phyloP scores from a whole-genome alignment of 106 monocot species.

The Agapanthus africanus region DNA sequence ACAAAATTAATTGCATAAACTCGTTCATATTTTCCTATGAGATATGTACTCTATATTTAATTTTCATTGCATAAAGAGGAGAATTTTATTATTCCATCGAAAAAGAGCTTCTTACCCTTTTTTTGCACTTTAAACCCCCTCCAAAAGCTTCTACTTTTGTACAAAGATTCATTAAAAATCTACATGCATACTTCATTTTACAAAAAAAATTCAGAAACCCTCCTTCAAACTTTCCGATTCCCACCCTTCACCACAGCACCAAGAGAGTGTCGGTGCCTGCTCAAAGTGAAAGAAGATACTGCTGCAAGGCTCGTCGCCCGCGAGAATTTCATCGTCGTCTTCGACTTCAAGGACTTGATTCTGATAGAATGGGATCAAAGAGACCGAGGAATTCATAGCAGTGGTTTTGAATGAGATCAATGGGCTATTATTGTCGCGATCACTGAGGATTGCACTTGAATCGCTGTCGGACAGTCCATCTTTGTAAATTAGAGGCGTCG shows the following conservation, averaged over 20 bases:
- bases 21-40: too few species aligned
- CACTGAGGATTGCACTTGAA: slow-evolving; percentile 39
- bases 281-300: slow-evolving; percentile 38
- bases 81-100: too few species aligned
- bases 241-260: slow-evolving; percentile 24
- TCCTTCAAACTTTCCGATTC: neutral
- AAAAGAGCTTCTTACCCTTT: too few species aligned
- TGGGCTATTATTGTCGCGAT: slow-evolving; percentile 22
- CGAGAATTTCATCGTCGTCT: slow-evolving; percentile 15
- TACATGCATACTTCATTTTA: slow-evolving; percentile 15
- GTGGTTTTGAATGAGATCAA: neutral
- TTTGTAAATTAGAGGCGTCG: slow-evolving; percentile 10
- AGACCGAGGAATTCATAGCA: neutral
- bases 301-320: slow-evolving; percentile 34
- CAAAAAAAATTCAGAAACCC: slow-evolving; percentile 12
- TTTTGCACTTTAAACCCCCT: too few species aligned
- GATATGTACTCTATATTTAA: too few species aligned
- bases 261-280: slow-evolving; percentile 23
- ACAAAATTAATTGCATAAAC: too few species aligned
- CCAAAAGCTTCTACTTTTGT: too few species aligned
- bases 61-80: too few species aligned
- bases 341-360: slow-evolving; percentile 30
- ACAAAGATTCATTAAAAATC: too few species aligned
- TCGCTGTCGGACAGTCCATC: slow-evolving; percentile 44
- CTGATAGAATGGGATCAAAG: slow-evolving; percentile 7